Evolutionary conservation across 345 rosid species (phyloP).

Genomic region (Eucalyptus cloeziana): DNA sequence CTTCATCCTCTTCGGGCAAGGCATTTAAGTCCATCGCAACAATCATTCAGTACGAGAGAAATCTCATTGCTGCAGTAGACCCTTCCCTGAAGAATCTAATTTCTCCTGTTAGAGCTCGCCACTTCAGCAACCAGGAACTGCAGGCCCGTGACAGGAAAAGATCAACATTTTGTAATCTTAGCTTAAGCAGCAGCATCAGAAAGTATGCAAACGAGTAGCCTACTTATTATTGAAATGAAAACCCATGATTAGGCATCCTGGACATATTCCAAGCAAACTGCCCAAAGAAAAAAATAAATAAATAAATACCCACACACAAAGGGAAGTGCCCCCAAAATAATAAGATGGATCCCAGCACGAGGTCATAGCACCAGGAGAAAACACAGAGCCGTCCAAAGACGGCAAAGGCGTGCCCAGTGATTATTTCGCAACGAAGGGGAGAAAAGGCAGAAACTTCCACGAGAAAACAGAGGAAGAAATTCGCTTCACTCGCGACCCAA

Average conservation of each 20-base stretch:
- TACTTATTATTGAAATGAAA: not conserved
- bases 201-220: not conserved
- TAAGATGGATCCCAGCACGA: not conserved
- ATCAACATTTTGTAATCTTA: not conserved
- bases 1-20: conserved; percentile 36
- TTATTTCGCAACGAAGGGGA: not conserved
- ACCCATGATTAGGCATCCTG: not conserved
- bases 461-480: not conserved
- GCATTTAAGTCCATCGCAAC: conserved; percentile 44
- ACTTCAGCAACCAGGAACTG: not conserved
- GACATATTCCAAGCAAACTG: not conserved
- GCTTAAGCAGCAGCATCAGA: not conserved
- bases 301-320: not conserved
- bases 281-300: not conserved
- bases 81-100: not conserved
- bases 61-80: not conserved
- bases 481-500: not conserved
- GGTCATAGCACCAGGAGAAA: not conserved
- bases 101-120: not conserved
- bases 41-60: conserved; percentile 16
- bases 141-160: not conserved
- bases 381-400: not conserved
- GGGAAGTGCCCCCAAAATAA: not conserved
- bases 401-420: not conserved
- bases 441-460: not conserved